These are phyloP conservation scores for Blastocladiella emersonii DNA, from an alignment of 371 early-diverging fungal species.

Conservation along the genomic window DNA sequence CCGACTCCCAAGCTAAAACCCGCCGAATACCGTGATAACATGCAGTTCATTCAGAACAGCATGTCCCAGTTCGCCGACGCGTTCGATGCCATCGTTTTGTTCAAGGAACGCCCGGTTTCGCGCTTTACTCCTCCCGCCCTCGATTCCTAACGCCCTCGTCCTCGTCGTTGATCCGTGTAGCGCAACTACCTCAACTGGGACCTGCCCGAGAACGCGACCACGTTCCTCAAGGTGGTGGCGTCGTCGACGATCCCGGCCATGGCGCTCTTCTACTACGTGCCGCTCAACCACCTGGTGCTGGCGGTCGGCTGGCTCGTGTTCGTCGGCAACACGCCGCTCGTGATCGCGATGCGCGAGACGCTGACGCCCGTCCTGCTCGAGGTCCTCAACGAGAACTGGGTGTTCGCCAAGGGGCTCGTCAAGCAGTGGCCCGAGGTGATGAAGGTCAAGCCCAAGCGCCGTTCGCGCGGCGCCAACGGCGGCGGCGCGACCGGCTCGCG, in stretches of 20 bases:
- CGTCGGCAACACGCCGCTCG: not conserved
- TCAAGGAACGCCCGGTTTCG: no score
- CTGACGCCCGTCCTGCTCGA: not conserved
- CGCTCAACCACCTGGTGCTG: constrained; percentile 1
- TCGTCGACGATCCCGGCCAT: not conserved
- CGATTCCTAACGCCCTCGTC: no score
- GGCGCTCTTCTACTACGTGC: not conserved
- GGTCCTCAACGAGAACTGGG: constrained; percentile 1
- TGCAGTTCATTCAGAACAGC: constrained; percentile 36
- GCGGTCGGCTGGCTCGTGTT: constrained; percentile 1
- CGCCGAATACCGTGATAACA: no score
- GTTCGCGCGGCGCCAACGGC: not conserved
- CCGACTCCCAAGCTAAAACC: not conserved
- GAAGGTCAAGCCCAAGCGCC: not conserved
- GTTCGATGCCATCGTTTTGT: constrained; percentile 12
- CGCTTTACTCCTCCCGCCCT: no score
- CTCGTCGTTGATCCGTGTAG: no score
- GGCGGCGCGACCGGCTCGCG: not conserved
- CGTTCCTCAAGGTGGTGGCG: not conserved
- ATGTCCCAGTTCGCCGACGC: constrained; percentile 25
- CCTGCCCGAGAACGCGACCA: not conserved
- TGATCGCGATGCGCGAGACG: constrained; percentile 1
- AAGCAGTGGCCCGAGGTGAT: constrained; percentile 4
- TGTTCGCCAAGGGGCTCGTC: not conserved
- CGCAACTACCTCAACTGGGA: constrained; percentile 2